Evolutionary conservation across 495 filamentous ascomycete genomes (phyloP).

Genomic region (Pseudotulostoma volvatum): DNA sequence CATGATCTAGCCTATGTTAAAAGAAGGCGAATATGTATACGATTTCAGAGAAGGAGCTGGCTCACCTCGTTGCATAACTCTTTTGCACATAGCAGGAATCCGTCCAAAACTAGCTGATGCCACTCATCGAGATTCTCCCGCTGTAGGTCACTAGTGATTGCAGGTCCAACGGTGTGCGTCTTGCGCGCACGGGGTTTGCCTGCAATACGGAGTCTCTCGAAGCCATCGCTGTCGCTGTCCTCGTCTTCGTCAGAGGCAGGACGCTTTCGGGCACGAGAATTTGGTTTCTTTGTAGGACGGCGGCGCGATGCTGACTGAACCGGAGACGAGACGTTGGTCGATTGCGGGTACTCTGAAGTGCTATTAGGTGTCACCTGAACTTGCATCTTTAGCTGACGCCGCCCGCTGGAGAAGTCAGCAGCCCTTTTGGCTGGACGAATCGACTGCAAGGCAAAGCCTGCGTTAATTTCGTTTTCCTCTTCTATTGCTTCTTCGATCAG

Average conservation of each 20-base stretch:
- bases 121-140: constrained; percentile 43
- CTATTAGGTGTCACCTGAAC: constrained; percentile 35
- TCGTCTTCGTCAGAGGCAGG: constrained; percentile 27
- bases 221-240: constrained; percentile 43
- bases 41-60: too few relatives aligned
- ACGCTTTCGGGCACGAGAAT: constrained; percentile 17
- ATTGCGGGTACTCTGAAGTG: constrained; percentile 35
- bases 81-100: constrained; percentile 49
- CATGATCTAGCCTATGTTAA: constrained; percentile 27
- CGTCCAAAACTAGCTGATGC: constrained; percentile 46
- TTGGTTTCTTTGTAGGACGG: constrained; percentile 16
- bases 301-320: constrained; percentile 35
- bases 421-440: constrained; percentile 39
- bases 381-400: constrained; percentile 38
- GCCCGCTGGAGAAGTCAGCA: constrained; percentile 32
- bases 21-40: too few relatives aligned
- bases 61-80: constrained; percentile 40
- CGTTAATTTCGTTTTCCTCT: constrained; percentile 40
- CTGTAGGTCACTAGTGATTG: constrained; percentile 54
- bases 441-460: constrained; percentile 44
- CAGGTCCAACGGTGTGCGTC: constrained; percentile 37
- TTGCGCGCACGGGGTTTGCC: constrained; percentile 22
- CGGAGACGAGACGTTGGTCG: constrained; percentile 80
- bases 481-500: constrained; percentile 43
- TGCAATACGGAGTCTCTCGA: constrained; percentile 38